Evolutionary conservation across 495 filamentous ascomycete genomes (phyloP).

Genomic region (Penicillium riverlandense): DNA sequence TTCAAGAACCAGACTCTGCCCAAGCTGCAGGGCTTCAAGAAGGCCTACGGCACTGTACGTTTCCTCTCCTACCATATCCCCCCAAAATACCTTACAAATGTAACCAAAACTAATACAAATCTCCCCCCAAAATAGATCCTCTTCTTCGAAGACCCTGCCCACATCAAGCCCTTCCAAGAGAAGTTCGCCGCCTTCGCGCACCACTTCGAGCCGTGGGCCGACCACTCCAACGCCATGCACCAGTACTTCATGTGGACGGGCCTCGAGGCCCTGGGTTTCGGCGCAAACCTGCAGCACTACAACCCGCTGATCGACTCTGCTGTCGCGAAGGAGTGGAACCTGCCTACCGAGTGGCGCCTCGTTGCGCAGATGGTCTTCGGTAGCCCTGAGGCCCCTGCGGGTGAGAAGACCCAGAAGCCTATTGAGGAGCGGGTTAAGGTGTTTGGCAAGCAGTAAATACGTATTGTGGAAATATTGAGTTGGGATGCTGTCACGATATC

Average conservation of each 20-base stretch:
- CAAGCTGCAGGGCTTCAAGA: slow-evolving; percentile 36
- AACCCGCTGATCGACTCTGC: slow-evolving; percentile 42
- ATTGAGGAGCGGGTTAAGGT: slow-evolving; percentile 34
- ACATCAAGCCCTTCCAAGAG: slow-evolving; percentile 34
- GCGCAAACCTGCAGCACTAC: slow-evolving; percentile 51
- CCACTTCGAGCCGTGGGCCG: slow-evolving; percentile 42
- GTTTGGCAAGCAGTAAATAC: slow-evolving; percentile 15
- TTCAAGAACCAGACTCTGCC: slow-evolving; percentile 40
- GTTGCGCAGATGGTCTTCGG: slow-evolving; percentile 49
- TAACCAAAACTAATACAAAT: too few relatives aligned
- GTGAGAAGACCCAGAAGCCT: slow-evolving; percentile 30
- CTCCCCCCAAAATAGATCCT: slow-evolving; percentile 31
- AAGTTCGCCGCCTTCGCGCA: slow-evolving; percentile 37
- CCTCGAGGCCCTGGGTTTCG: slow-evolving; percentile 44
- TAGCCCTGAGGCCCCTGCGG: slow-evolving; percentile 24
- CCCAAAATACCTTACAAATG: too few relatives aligned
- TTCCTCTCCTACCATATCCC: neutral
- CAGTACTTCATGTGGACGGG: slow-evolving; percentile 50
- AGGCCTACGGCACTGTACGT: slow-evolving; percentile 43
- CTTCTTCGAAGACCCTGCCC: slow-evolving; percentile 45
- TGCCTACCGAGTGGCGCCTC: slow-evolving; percentile 41
- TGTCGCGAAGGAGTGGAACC: slow-evolving; percentile 35
- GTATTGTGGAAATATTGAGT: too few relatives aligned
- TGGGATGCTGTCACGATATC: too few relatives aligned
- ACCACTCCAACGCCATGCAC: slow-evolving; percentile 49